Percentiles rank a stretch among this genome's conserved stretches.
These are phyloP conservation scores for Leishmania martiniquensis DNA, from an alignment of 208 protist genomes.

Conservation along the genomic window DNA sequence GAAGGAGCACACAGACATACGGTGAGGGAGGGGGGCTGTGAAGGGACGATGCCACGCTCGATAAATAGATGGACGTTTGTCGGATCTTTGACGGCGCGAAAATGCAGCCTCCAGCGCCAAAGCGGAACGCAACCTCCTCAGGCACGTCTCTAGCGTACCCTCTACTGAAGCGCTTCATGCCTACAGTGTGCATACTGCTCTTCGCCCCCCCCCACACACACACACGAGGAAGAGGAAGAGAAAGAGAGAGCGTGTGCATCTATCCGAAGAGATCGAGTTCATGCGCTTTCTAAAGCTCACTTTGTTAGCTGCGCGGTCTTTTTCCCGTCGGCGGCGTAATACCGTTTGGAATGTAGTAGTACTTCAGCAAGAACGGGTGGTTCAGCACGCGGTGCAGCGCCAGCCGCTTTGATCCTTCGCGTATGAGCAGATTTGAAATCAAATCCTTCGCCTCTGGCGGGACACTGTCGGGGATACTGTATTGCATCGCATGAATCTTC, in stretches of 20 bases:
- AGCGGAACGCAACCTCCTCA: not conserved
- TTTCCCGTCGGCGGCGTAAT: conserved; percentile 82
- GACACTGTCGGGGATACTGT: conserved; percentile 84
- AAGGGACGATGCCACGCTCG: not conserved
- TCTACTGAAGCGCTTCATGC: not conserved
- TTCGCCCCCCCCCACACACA: too few species aligned
- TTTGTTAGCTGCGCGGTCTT: conserved; percentile 45
- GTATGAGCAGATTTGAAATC: conserved; percentile 74
- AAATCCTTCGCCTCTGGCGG: conserved; percentile 91
- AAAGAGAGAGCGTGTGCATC: not conserved
- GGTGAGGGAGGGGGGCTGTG: not conserved
- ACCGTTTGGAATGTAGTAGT: conserved; percentile 89
- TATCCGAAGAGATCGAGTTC: not conserved
- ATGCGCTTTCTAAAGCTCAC: not conserved
- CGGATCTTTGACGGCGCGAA: not conserved
- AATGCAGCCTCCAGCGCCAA: not conserved
- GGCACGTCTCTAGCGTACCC: not conserved
- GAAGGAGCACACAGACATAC: not conserved
- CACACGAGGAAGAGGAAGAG: not conserved
- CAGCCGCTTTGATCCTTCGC: conserved; percentile 76
- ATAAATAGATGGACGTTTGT: too few species aligned
- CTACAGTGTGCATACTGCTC: not conserved
- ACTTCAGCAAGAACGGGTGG: conserved; percentile 90
- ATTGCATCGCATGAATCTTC: conserved; percentile 92
- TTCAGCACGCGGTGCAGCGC: conserved; percentile 80